Base-by-base conservation (phyloP, 2,329 filamentous ascomycete genomes). In the Colletotrichum karsti region DNA sequence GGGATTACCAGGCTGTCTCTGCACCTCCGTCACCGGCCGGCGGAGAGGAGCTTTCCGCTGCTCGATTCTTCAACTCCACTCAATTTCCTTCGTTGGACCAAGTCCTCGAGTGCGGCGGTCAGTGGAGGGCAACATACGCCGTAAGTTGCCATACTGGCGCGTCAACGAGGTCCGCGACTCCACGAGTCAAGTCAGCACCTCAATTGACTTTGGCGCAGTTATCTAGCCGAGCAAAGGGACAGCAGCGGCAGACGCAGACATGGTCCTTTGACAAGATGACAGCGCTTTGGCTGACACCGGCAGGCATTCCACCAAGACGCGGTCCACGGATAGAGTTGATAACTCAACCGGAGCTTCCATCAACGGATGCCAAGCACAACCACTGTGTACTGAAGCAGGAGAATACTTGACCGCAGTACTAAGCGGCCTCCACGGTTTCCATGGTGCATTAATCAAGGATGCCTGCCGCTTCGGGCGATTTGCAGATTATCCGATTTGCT, bases 1-100 rank as follows among this genome's bases (percentile, higher is more conserved):
- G 15, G 22, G 54, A 28, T 53, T 33, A 42, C 48, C 30, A 37
- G 50, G 7, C 13, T 13, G 28, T 35, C 18, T 35, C 30, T 44
- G 37, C 35, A n/a, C n/a, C 60, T 39, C 51, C 50, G 59, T 63
- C 50, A 22, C 30, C 59, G 50, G 39, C 59, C 12, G 26, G 53
- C 61, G 61, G 61, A 50, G 61, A 58, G 53, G 61, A 63, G 22
- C 12, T 61, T 65, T 61, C 63, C 56, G 56, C 63, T n/a, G 28
- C 44, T 48, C 30, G 20, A 46, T 6, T 65, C 41, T 20, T 53
- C 26, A 39, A 20, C 22, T 42, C 41, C 33, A 48, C 48, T 44
- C 37, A 30, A 53, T 28, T 28, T 30, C 12, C 20, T 37, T 30
- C 12, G 26, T 42, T 33, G 24, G 28, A 30, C 22, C 46, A 55